Base-by-base conservation (phyloP, 805 yeast species). In the Yamadazyma nakazawae region DNA sequence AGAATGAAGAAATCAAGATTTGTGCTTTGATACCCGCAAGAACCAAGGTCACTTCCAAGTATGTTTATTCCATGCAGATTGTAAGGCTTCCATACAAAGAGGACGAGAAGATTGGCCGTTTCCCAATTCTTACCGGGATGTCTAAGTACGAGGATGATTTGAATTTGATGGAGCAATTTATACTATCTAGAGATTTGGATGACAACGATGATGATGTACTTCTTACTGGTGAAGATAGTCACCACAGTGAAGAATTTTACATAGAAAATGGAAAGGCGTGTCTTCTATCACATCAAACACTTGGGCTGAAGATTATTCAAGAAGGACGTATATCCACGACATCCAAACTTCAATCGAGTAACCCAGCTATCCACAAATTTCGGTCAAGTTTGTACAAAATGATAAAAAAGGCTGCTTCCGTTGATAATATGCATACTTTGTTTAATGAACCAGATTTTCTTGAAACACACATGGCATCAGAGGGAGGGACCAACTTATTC, bases 61-160 rank as follows among this genome's bases (percentile, higher is more conserved):
- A 39, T 46, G 50, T 59, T 16, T 68, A 76, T 48, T 72, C 75
- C 0, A 72, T 88, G 45, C 64, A 76, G 0, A 59, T 82, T 52
- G 73, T 74, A 11, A 67, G 82, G 39, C 59, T 89, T 11, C 94
- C 96, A 1, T 87, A 78, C 61, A 75, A 77, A 37, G 96, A 88
- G 52, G 96, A 90, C 60, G 85, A 81, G 51, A 78, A 79, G 53
- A 69, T 81, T 13, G 80, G 90, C 2, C 72, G 70, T 19, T 78
- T 85, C 54, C 70, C 72, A 0, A 31, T 36, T 9, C 55, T 70
- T 19, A 16, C 26, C 11, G 9, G n/a, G 25, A 17, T 38, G 3
- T 32, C 19, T 9, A 37, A 43, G 14, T 50, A 46, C 17, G 52
- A 47, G n/a, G 46, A 53, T 5, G 42, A 44, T 9, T 40, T 46